These are phyloP conservation scores for Erigeron philadelphicus DNA, from an alignment of 140 eudicot species.

Conservation along the genomic window DNA sequence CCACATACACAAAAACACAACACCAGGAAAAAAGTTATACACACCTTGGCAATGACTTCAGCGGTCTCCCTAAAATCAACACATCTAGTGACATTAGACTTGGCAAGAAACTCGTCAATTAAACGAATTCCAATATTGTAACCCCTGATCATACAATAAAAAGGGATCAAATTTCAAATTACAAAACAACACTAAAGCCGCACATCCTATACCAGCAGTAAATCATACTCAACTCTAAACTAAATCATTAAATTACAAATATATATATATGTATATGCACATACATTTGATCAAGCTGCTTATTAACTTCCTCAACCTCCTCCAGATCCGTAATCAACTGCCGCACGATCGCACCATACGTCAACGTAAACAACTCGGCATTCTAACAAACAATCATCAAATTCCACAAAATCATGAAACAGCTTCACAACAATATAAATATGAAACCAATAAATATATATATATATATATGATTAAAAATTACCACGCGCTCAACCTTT, in stretches of 20 bases:
- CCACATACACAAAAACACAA: background rate
- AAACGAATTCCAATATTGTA: constrained; percentile 44
- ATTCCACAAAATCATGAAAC: constrained; percentile 4
- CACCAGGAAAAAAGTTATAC: background rate
- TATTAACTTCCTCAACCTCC: constrained; percentile 95
- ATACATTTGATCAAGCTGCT: constrained; percentile 97
- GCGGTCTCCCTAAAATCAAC: constrained; percentile 96
- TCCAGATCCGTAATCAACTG: constrained; percentile 94
- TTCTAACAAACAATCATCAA: constrained; percentile 42
- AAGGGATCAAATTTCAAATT: background rate
- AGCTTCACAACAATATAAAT: constrained; percentile 9
- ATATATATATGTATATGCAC: background rate
- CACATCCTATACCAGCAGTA: background rate
- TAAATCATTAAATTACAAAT: background rate
- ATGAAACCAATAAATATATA: no score
- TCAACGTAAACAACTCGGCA: constrained; percentile 81
- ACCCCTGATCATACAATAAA: constrained; percentile 29
- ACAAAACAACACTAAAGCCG: background rate
- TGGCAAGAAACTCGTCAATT: constrained; percentile 88
- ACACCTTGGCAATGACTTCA: constrained; percentile 96
- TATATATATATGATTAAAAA: background rate
- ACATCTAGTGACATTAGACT: constrained; percentile 84
- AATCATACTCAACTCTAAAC: background rate
- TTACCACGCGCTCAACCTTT: constrained; percentile 78
- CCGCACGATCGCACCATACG: constrained; percentile 92